Evolutionary conservation across 176 grass and related monocot genomes (phyloP).

Genomic region (Pontederia crassipes): DNA sequence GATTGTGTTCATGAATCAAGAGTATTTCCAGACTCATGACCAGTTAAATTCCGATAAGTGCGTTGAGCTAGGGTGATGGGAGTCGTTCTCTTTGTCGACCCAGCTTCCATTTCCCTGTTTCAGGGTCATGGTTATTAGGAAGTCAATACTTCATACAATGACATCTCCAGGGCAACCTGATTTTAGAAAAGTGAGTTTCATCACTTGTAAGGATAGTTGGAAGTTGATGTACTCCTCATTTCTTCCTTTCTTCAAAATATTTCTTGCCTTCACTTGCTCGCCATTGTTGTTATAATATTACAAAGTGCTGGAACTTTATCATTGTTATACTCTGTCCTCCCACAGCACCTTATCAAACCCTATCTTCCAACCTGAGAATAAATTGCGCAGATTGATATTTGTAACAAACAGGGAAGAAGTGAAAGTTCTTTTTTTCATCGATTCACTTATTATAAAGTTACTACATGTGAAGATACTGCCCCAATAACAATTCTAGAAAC

Average conservation of each 20-base stretch:
- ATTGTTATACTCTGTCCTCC: slow-evolving; percentile 56
- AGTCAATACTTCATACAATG: slow-evolving; percentile 53
- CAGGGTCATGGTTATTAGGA: slow-evolving; percentile 32
- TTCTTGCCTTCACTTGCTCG: slow-evolving; percentile 71
- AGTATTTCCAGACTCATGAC: slow-evolving; percentile 57
- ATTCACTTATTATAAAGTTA: no score
- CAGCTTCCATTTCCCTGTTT: slow-evolving; percentile 81
- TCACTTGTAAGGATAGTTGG: not conserved
- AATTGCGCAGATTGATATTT: no score
- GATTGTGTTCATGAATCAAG: slow-evolving; percentile 37
- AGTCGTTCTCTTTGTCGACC: slow-evolving; percentile 48
- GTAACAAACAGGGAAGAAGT: not conserved
- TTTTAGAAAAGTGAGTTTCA: not conserved
- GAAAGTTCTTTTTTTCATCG: not conserved
- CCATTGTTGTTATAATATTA: slow-evolving; percentile 71
- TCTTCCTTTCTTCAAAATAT: not conserved
- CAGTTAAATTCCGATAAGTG: slow-evolving; percentile 97
- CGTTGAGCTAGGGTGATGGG: slow-evolving; percentile 71
- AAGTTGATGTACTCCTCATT: not conserved
- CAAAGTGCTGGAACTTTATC: slow-evolving; percentile 62
- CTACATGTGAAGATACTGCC: no score
- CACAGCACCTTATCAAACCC: slow-evolving; percentile 84
- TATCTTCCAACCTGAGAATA: slow-evolving; percentile 45
- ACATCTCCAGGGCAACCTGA: slow-evolving; percentile 80
- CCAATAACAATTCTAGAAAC: no score